Evolutionary conservation across 148 eudicot genomes (phyloP), one percentile per base, ranked within the genome.

Genomic region (Rhododendron kiyosumense): DNA sequence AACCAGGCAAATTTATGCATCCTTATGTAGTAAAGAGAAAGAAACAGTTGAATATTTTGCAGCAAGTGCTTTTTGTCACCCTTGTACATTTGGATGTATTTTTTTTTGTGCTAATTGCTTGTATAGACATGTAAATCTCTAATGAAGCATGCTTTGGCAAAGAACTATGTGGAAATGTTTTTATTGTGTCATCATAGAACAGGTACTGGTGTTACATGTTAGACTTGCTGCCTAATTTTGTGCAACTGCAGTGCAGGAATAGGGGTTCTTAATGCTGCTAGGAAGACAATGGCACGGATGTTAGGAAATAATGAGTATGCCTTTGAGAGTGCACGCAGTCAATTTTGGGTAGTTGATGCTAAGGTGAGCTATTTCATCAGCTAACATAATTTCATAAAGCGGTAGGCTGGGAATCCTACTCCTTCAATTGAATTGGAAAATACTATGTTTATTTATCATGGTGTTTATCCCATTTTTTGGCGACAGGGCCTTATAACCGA

Each of bases 281-380:
- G 98, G 93, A 93, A 93, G 90, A 96, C 99, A 46, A 96, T 96
- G 99, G 96, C 99, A 86, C 93, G 99, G 88, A 95, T 96, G 99
- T 90, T 93, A 86, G 99, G 99, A 76, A 91, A 95, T 86, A 95
- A 91, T 86, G 94, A 92, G 86, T 65, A 89, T 86, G 99, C 99
- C 84, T 96, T 90, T 88, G 95, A 96, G 88, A 94, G 98, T 95
- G 99, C 98, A 36, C 92, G 94, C 86, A 93, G 96, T 87, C 99
- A 96, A 90, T 96, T 96, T 59, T 96, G 98, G 98, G 97, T 96
- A 13, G 99, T 96, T 88, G 99, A 96, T 92, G 99, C 98, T 83
- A 90, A 96, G 86, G 99, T 96, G 78, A 86, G 94, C 76, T n/a
- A 4, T 52, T 34, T 78, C 82, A 28, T 86, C 41, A 26, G 63